phyloP scores from a whole-genome alignment of 2,329 filamentous ascomycete genomes.

The Phaeosphaeriaceae sp. region DNA sequence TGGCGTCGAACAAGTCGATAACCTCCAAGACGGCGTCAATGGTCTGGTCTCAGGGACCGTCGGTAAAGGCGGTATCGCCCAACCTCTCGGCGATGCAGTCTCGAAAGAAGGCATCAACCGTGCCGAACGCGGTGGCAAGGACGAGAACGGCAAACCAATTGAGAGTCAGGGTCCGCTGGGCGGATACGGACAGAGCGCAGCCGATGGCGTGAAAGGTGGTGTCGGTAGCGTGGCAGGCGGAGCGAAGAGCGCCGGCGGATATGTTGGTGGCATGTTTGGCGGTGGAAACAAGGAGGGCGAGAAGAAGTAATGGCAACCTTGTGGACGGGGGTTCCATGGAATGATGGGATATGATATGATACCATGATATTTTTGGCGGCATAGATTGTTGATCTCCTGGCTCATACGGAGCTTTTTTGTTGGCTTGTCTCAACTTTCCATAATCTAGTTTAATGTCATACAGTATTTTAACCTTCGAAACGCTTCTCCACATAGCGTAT shows the following conservation, averaged over 20 bases:
- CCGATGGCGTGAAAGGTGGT: slow-evolving; percentile 41
- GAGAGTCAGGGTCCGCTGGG: slow-evolving; percentile 49
- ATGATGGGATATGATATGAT: not conserved
- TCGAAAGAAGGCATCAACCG: slow-evolving; percentile 73
- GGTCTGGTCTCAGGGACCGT: slow-evolving; percentile 68
- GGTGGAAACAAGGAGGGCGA: slow-evolving; percentile 22
- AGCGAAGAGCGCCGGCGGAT: slow-evolving; percentile 37
- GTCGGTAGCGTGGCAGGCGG: slow-evolving; percentile 28
- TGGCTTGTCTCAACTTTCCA: not conserved
- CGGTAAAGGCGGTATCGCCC: slow-evolving; percentile 70
- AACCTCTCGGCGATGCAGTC: slow-evolving; percentile 67
- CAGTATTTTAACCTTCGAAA: not conserved
- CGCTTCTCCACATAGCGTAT: too few relatives aligned
- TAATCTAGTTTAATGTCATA: not conserved
- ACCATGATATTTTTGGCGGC: not conserved
- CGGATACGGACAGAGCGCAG: slow-evolving; percentile 40
- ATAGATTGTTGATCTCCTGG: not conserved
- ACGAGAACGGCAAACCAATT: slow-evolving; percentile 60
- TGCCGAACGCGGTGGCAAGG: slow-evolving; percentile 68
- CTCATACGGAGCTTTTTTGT: not conserved
- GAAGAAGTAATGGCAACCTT: slow-evolving; percentile 18
- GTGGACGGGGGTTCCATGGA: not conserved
- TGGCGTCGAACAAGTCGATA: slow-evolving; percentile 70
- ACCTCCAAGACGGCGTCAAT: slow-evolving; percentile 71
- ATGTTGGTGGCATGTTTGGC: slow-evolving; percentile 30